Base-by-base conservation (phyloP, 345 rosid genomes). In the Eucalyptus virginea region DNA sequence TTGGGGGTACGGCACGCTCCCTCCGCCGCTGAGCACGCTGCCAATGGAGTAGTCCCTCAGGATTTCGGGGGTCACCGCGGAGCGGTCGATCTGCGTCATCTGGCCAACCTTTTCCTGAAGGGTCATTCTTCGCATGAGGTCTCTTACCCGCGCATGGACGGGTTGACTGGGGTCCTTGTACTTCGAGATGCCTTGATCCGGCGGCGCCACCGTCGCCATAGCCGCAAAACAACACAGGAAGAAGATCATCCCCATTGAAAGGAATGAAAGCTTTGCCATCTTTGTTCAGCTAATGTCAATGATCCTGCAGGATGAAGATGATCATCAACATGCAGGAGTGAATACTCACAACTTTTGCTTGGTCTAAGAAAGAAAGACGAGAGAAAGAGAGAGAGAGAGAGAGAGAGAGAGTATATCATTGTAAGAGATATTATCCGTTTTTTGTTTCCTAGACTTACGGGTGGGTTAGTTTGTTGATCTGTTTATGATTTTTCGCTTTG, bases 31-130 rank as follows among this genome's bases (percentile, higher is more conserved):
- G 92, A 96, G 89, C 21, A 94, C 24, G 62, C 98, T 96, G 94
- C 99, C 99, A 49, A 97, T 96, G 92, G 94, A 91, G 89, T 95
- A 94, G 30, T 95, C 90, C 86, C 92, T 92, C 95, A 96, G 93
- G 77, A 92, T 92, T 49, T 92, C 65, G 26, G 92, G 50, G 28
- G 94, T 88, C 3, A 91, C 91, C 58, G 89, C 90, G 1, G 13
- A 24, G 30, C 89, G 93, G 17, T 93, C 94, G 26, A 93, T 6
- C 60, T 92, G 94, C 18, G 81, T 60, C 95, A 93, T 93, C 81
- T 93, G 93, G 23, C 95, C 94, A 23, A 93, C 90, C 90, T 93
- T 93, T 40, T 93, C 94, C 7, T 65, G 80, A 2, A 93, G 83
- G 6, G 92, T 92, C 93, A 92, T 92, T 23, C 90, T 34, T 21